These are phyloP conservation scores for Alternaria incomplexa DNA, from an alignment of 2,329 filamentous ascomycete species.

Conservation along the genomic window DNA sequence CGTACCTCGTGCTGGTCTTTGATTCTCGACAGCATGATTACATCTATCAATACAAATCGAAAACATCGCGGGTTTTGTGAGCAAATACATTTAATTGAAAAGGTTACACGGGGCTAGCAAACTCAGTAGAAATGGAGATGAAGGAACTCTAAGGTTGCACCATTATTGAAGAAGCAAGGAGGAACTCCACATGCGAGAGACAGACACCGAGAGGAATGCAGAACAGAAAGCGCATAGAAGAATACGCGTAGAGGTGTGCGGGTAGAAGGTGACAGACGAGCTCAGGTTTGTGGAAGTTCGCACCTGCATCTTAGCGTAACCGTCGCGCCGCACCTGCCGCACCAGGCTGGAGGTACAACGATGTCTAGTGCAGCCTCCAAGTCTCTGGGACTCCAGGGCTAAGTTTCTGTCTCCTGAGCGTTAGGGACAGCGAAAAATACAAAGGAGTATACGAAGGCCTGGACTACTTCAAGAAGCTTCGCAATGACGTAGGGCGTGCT, in stretches of 20 bases:
- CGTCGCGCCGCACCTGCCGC: neutral
- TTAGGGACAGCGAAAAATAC: neutral
- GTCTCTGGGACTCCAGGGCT: neutral
- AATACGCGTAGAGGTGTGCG: neutral
- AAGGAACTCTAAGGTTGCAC: neutral
- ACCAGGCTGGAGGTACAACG: neutral
- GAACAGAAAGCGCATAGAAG: neutral
- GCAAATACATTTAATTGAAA: neutral
- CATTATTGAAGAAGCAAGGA: accelerated
- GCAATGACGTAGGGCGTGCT: neutral
- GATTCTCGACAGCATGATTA: neutral
- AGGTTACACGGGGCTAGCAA: neutral
- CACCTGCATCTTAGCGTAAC: neutral
- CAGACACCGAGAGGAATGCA: neutral
- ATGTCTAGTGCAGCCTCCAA: neutral
- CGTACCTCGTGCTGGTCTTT: neutral
- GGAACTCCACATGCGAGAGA: neutral
- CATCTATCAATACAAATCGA: neutral
- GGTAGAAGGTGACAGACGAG: neutral
- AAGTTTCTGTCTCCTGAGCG: neutral
- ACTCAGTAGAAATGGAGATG: neutral
- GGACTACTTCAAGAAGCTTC: neutral
- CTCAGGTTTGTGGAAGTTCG: neutral
- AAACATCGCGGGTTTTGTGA: neutral
- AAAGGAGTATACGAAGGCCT: neutral